A percentile compares a stretch with the other conserved stretches of the same genome.
phyloP scores from a whole-genome alignment of 1,139 yeast genomes.

The Geotrichum fermentans region DNA sequence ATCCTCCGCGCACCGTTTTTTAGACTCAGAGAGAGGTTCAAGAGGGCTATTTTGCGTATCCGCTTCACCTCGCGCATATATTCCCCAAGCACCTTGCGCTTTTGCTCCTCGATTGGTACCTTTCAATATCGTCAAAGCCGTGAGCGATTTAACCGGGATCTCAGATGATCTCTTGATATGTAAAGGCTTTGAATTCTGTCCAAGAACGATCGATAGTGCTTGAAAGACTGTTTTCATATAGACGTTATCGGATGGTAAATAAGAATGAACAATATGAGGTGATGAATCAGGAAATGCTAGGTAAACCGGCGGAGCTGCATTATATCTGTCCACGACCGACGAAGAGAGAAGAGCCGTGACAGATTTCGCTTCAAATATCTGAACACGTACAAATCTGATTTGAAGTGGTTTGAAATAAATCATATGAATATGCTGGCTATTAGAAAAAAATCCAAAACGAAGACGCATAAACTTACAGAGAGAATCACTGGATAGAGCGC shows the following conservation, averaged over 20 bases:
- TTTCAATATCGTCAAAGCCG: constrained; percentile 50
- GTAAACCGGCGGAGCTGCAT: constrained; percentile 49
- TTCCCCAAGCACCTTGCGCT: constrained; percentile 31
- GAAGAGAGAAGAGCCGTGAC: constrained; percentile 24
- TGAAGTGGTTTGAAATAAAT: constrained; percentile 29
- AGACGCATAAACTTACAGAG: constrained; percentile 5
- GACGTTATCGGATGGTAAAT: constrained; percentile 33
- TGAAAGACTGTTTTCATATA: constrained; percentile 54
- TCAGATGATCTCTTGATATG: constrained; percentile 36
- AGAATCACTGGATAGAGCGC: constrained; percentile 39
- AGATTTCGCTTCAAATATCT: constrained; percentile 50
- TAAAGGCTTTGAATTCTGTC: constrained; percentile 39
- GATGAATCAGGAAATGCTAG: constrained; percentile 65
- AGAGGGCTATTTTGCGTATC: constrained; percentile 21
- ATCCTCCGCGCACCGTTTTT: constrained; percentile 21
- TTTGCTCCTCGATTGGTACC: constrained; percentile 47
- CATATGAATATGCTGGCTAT: constrained; percentile 7
- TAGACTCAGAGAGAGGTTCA: constrained; percentile 1
- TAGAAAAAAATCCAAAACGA: constrained; percentile 37
- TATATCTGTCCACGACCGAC: constrained; percentile 43
- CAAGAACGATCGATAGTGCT: constrained; percentile 50
- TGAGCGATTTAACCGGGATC: constrained; percentile 51
- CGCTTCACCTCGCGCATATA: constrained; percentile 30
- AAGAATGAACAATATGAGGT: constrained; percentile 56
- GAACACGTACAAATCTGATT: constrained; percentile 56